Conservation (phyloP, 805 yeast genomes). For the Cyberlindnera sargentensis region DNA sequence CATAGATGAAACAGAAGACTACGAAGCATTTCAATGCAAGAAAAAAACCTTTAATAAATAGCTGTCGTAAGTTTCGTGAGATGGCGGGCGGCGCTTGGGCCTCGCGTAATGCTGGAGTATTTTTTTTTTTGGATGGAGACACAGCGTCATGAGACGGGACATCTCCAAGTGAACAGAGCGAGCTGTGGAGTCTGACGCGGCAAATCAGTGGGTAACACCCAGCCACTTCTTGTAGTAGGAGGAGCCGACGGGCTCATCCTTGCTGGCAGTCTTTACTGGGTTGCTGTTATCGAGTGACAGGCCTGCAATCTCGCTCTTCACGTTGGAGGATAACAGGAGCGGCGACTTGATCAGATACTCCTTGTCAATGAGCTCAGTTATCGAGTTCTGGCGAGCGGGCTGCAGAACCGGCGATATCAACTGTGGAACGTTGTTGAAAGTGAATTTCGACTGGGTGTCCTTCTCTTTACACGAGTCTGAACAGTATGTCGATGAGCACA, state of each 20-base stretch:
- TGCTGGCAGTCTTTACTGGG: no score
- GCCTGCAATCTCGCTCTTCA: slow-evolving; percentile 23
- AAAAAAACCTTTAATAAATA: no score
- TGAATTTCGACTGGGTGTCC: slow-evolving; percentile 23
- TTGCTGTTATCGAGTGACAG: slow-evolving; percentile 16
- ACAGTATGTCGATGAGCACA: slow-evolving; percentile 41
- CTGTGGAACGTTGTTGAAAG: slow-evolving; percentile 23
- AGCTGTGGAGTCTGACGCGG: no score
- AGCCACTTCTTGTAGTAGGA: slow-evolving; percentile 25
- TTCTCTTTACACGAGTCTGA: slow-evolving; percentile 34
- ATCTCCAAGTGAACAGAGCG: no score
- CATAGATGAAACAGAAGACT: no score
- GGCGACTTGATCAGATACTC: slow-evolving; percentile 25
- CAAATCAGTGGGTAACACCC: slow-evolving; percentile 3
- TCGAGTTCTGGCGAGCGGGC: slow-evolving; percentile 21
- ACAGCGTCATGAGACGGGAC: no score
- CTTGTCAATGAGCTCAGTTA: slow-evolving; percentile 13
- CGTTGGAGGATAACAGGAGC: slow-evolving; percentile 17
- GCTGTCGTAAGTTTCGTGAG: no score
- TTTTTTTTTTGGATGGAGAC: no score
- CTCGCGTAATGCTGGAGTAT: no score
- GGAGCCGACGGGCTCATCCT: slow-evolving; percentile 4
- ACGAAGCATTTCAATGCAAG: no score
- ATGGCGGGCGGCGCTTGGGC: no score
- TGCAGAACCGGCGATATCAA: slow-evolving; percentile 24